Percentiles rank a stretch among this genome's conserved stretches.
Evolutionary conservation across 345 rosid species (phyloP).

Genomic region (Sonneratia alba): DNA sequence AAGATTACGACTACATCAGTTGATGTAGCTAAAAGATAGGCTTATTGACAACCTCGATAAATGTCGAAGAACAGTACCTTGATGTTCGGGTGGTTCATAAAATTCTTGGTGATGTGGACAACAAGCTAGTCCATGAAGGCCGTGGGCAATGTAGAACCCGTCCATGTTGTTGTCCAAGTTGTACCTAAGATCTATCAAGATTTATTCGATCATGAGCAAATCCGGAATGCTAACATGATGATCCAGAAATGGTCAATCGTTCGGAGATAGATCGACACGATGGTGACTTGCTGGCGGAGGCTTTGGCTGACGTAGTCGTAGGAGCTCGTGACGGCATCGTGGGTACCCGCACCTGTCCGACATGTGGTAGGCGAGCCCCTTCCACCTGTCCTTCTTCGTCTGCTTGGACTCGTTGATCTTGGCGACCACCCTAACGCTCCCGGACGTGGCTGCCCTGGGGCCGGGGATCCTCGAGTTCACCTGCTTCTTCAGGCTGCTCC

Average conservation of each 20-base stretch:
- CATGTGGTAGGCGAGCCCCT: conserved; percentile 47
- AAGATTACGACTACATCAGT: background rate
- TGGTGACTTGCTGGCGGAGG: conserved; percentile 44
- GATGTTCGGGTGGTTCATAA: conserved; percentile 80
- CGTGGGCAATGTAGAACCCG: conserved; percentile 84
- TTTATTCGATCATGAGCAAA: background rate
- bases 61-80: conserved; percentile 32
- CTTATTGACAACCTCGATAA: background rate
- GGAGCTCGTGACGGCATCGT: conserved; percentile 70
- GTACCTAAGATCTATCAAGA: conserved; percentile 27
- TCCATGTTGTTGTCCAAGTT: conserved; percentile 72
- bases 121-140: conserved; percentile 98
- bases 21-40: background rate
- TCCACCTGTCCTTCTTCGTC: conserved; percentile 66
- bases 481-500: conserved; percentile 53
- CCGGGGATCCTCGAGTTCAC: conserved; percentile 35
- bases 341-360: conserved; percentile 90
- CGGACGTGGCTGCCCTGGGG: conserved; percentile 16
- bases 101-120: conserved; percentile 95
- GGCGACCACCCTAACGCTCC: conserved; percentile 46
- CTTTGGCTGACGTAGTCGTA: conserved; percentile 80
- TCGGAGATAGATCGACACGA: background rate
- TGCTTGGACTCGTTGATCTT: conserved; percentile 51
- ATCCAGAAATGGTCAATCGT: too few relatives aligned
- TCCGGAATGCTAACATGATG: background rate